These are phyloP conservation scores for Collybiopsis confluens DNA, from an alignment of 768 basidiomycete species.

Conservation along the genomic window DNA sequence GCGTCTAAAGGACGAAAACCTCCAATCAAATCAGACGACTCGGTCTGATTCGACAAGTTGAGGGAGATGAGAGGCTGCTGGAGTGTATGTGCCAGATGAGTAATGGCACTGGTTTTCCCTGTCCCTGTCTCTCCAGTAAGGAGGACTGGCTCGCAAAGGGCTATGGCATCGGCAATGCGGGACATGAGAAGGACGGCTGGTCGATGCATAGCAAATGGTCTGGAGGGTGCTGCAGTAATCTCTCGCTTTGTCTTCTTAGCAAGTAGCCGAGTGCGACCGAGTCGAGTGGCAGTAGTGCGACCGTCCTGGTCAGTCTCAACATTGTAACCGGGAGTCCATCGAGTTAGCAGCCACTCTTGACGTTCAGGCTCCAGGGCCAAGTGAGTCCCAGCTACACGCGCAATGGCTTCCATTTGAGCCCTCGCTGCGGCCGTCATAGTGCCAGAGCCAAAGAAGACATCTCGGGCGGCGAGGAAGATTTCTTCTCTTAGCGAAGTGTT, in stretches of 20 bases:
- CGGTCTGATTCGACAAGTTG: constrained; percentile 95
- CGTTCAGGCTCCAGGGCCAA: constrained; percentile 70
- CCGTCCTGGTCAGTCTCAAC: constrained; percentile 68
- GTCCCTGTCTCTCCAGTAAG: constrained; percentile 99
- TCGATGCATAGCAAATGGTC: constrained; percentile 86
- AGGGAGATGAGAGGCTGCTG: constrained; percentile 76
- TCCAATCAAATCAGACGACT: constrained; percentile 89
- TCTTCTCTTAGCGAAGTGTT: constrained; percentile 82
- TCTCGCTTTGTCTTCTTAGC: constrained; percentile 37
- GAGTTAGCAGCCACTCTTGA: constrained; percentile 62
- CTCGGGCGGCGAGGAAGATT: constrained; percentile 81
- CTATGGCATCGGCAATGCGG: constrained; percentile 70
- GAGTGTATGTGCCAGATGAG: constrained; percentile 80
- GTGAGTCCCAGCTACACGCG: constrained; percentile 50
- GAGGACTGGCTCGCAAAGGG: constrained; percentile 77
- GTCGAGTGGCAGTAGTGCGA: constrained; percentile 46
- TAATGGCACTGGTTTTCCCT: constrained; percentile 91
- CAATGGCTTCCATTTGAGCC: constrained; percentile 45
- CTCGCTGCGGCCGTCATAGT: constrained; percentile 48
- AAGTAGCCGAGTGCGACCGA: constrained; percentile 60
- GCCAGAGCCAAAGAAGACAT: constrained; percentile 85
- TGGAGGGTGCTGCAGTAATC: constrained; percentile 26
- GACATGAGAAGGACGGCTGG: constrained; percentile 79
- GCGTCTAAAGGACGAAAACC: constrained; percentile 96
- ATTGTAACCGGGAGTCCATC: constrained; percentile 63